Percentiles rank a stretch among this genome's conserved stretches.
Evolutionary conservation across 2,329 filamentous ascomycete species (phyloP).

Genomic region (Colletotrichum limetticola): DNA sequence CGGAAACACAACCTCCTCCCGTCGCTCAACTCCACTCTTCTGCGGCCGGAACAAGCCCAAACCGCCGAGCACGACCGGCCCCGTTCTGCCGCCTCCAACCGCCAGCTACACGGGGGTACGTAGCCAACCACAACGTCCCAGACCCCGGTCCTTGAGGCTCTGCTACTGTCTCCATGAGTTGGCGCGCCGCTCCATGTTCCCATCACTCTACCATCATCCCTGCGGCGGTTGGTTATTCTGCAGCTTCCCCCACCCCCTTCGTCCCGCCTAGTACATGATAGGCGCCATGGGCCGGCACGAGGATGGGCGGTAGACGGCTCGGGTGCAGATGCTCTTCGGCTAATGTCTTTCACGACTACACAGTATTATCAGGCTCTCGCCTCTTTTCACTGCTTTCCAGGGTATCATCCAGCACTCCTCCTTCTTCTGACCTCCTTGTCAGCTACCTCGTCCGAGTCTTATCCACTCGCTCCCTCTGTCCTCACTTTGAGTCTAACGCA

Average conservation of each 20-base stretch:
- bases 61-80: background rate
- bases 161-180: background rate
- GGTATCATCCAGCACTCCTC: background rate
- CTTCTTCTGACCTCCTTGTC: background rate
- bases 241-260: background rate
- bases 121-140: background rate
- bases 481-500: background rate
- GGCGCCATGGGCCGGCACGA: slow-evolving; percentile 12
- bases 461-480: background rate
- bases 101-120: background rate
- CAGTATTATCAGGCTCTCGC: background rate
- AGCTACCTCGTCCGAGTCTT: background rate
- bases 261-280: background rate
- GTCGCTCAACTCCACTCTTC: background rate
- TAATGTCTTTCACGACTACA: background rate
- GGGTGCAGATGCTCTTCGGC: background rate
- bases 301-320: background rate
- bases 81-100: background rate
- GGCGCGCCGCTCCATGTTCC: background rate
- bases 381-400: background rate
- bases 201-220: background rate
- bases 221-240: too few species aligned
- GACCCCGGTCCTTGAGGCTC: background rate
- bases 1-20: background rate
- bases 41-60: background rate